These are phyloP conservation scores for Pseudotsuga menziesii DNA, from an alignment of 75 land plant genomes.

Conservation along the genomic window DNA sequence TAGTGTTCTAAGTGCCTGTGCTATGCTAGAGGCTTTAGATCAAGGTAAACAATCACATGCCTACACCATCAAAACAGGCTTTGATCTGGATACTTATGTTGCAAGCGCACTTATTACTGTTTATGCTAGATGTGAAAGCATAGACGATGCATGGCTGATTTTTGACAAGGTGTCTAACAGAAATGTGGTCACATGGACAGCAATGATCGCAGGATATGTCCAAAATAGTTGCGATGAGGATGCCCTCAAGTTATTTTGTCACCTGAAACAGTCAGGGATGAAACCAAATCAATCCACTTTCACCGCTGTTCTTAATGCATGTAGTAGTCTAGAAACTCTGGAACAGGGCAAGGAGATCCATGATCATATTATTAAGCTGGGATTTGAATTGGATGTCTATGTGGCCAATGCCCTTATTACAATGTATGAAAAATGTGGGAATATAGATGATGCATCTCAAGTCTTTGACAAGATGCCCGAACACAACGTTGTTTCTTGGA, in stretches of 20 bases:
- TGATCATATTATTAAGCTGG: slow-evolving; percentile 6
- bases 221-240: slow-evolving; percentile 21
- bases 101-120: slow-evolving; percentile 26
- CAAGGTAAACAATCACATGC: slow-evolving; percentile 27
- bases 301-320: slow-evolving; percentile 22
- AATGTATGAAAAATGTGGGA: slow-evolving; percentile 36
- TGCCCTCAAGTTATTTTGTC: slow-evolving; percentile 19
- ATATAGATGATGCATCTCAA: slow-evolving; percentile 17
- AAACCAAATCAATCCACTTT: slow-evolving; percentile 20
- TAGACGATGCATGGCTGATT: slow-evolving; percentile 13
- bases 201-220: slow-evolving; percentile 36
- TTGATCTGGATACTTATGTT: slow-evolving; percentile 21
- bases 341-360: slow-evolving; percentile 19
- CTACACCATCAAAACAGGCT: slow-evolving; percentile 17
- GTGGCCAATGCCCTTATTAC: slow-evolving; percentile 36
- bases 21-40: not conserved
- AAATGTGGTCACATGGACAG: slow-evolving; percentile 38
- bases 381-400: slow-evolving; percentile 14
- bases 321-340: slow-evolving; percentile 13
- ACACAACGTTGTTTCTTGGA: slow-evolving; percentile 38
- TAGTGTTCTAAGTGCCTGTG: slow-evolving; percentile 25
- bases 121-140: slow-evolving; percentile 20
- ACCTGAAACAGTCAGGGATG: slow-evolving; percentile 13
- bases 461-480: slow-evolving; percentile 30
- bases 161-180: slow-evolving; percentile 19